Percentiles rank a stretch among this genome's conserved stretches.
Conservation (phyloP, 345 rosid species). For the Eucalyptus erythrocorys region DNA sequence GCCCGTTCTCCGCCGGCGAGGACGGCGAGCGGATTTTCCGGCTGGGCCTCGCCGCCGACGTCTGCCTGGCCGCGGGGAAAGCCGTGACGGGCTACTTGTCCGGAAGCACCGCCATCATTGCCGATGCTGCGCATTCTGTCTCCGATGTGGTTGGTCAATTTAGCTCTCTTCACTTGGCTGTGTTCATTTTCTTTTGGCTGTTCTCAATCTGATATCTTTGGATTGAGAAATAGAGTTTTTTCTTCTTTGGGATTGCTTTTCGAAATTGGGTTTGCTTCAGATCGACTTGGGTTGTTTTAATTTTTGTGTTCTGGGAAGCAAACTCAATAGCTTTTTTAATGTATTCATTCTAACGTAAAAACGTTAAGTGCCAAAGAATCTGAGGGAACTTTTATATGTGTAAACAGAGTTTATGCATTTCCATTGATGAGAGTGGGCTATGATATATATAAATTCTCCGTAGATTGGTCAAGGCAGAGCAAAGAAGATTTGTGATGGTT, state of each 20-base stretch:
- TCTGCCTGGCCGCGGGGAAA: constrained; percentile 47
- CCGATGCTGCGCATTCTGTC: constrained; percentile 66
- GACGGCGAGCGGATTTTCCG: constrained; percentile 70
- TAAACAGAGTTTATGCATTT: neutral
- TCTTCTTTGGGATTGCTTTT: neutral
- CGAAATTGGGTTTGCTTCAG: neutral
- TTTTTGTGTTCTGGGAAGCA: neutral
- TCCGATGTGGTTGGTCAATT: constrained; percentile 38
- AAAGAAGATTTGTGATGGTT: neutral
- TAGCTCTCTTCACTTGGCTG: neutral
- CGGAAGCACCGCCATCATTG: constrained; percentile 58
- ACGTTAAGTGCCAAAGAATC: neutral
- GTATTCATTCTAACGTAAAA: neutral
- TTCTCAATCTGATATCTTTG: neutral
- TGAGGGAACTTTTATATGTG: neutral
- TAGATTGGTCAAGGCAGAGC: neutral
- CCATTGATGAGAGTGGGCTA: neutral
- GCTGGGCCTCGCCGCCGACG: constrained; percentile 60
- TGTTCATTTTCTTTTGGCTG: neutral
- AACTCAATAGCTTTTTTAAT: neutral
- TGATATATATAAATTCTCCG: neutral
- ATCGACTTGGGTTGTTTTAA: neutral
- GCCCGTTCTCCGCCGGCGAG: constrained; percentile 1
- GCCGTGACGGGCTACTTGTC: constrained; percentile 51
- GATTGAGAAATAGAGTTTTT: neutral